Evolutionary conservation across 129 eudicot species (phyloP).

Genomic region (Smallanthus sonchifolius): DNA sequence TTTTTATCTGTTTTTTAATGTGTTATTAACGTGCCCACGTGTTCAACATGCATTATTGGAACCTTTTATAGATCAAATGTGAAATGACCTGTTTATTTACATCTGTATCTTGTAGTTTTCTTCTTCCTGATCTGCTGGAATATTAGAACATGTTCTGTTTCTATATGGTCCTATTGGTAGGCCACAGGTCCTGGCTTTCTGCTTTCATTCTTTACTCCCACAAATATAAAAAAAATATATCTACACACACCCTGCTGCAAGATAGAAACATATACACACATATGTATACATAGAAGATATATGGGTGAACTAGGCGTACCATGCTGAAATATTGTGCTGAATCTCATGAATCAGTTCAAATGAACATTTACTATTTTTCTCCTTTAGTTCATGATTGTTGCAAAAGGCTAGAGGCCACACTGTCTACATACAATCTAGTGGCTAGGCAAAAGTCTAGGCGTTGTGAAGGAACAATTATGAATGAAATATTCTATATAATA

Average conservation of each 20-base stretch:
- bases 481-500: background rate
- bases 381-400: background rate
- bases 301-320: background rate
- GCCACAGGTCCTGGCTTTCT: background rate
- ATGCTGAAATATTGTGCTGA: background rate
- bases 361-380: background rate
- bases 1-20: background rate
- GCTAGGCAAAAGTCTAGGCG: background rate
- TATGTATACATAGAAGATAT: background rate
- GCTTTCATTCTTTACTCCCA: too few relatives aligned
- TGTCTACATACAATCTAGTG: background rate
- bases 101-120: slow-evolving; percentile 5
- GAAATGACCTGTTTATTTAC: background rate
- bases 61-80: background rate
- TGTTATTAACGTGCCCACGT: slow-evolving; percentile 2
- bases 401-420: background rate
- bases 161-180: background rate
- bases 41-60: slow-evolving; percentile 14
- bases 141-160: background rate
- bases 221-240: background rate
- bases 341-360: too few relatives aligned
- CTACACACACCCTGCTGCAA: background rate
- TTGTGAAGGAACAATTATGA: background rate
- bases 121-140: background rate
- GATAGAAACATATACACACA: background rate